phyloP scores from a whole-genome alignment of 306 rosid genomes.

The Astragalus membranaceus region DNA sequence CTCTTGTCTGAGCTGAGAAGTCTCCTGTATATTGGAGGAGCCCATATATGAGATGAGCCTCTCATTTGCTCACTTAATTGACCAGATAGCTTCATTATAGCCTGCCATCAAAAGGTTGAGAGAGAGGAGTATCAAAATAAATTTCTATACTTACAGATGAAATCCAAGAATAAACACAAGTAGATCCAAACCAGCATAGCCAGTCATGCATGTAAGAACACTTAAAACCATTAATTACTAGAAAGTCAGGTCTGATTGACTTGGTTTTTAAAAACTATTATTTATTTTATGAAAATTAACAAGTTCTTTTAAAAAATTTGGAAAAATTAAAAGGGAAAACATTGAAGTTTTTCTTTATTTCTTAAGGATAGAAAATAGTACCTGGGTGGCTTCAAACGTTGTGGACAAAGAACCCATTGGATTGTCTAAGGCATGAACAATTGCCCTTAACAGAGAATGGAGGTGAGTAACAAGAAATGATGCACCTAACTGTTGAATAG shows the following conservation, averaged over 20 bases:
- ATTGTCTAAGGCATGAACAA: constrained; percentile 73
- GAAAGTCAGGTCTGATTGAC: too few relatives aligned
- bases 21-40: constrained; percentile 70
- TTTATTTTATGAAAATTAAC: too few relatives aligned
- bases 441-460: constrained; percentile 45
- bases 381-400: constrained; percentile 92
- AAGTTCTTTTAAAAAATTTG: too few relatives aligned
- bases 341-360: background rate
- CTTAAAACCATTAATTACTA: background rate
- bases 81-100: constrained; percentile 51
- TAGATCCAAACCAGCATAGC: constrained; percentile 5
- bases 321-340: too few relatives aligned
- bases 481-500: constrained; percentile 58
- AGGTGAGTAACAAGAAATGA: constrained; percentile 40
- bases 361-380: constrained; percentile 2
- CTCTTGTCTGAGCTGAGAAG: constrained; percentile 75
- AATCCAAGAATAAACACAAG: background rate
- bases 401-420: constrained; percentile 83
- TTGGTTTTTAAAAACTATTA: too few relatives aligned
- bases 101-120: constrained; percentile 36
- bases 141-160: background rate
- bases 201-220: background rate
- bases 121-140: background rate
- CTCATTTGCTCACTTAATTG: constrained; percentile 55
- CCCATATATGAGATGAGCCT: constrained; percentile 67